A percentile compares a stretch with the other conserved stretches of the same genome.
Conservation (phyloP, 179 eudicot genomes). For the Pouteria campechiana region DNA sequence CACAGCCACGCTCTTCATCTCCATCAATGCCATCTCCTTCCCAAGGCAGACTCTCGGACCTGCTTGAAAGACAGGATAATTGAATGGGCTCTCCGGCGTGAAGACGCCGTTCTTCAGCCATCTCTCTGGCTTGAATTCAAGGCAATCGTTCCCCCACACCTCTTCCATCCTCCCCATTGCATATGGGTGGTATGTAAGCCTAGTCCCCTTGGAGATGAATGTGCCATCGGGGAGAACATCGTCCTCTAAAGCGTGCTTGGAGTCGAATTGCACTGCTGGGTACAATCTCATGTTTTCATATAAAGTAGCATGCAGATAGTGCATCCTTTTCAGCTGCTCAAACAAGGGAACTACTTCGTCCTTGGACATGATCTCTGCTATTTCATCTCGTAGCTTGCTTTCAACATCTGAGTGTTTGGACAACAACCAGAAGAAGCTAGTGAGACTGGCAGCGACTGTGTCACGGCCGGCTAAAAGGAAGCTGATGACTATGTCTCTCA, state of each 20-base stretch:
- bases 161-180: slow-evolving; percentile 68
- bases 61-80: slow-evolving; percentile 68
- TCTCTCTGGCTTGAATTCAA: slow-evolving; percentile 61
- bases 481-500: slow-evolving; percentile 49
- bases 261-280: slow-evolving; percentile 59
- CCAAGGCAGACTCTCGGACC: slow-evolving; percentile 72
- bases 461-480: slow-evolving; percentile 57
- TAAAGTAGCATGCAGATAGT: slow-evolving; percentile 41
- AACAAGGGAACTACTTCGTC: slow-evolving; percentile 2
- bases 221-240: slow-evolving; percentile 43
- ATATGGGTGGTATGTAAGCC: slow-evolving; percentile 55
- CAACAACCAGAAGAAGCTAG: slow-evolving; percentile 32
- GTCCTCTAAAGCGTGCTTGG: slow-evolving; percentile 35
- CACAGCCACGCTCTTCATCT: slow-evolving; percentile 33
- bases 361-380: slow-evolving; percentile 16
- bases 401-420: slow-evolving; percentile 16
- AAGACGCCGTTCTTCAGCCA: slow-evolving; percentile 55
- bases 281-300: slow-evolving; percentile 51
- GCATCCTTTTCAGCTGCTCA: slow-evolving; percentile 29
- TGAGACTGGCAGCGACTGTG: slow-evolving; percentile 38
- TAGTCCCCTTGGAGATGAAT: slow-evolving; percentile 26
- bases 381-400: slow-evolving; percentile 18
- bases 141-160: slow-evolving; percentile 63
- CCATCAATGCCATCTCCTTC: slow-evolving; percentile 64
- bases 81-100: slow-evolving; percentile 28